Evolutionary conservation across 805 yeast genomes (phyloP).

Genomic region (Saccharomycopsis lassenensis): DNA sequence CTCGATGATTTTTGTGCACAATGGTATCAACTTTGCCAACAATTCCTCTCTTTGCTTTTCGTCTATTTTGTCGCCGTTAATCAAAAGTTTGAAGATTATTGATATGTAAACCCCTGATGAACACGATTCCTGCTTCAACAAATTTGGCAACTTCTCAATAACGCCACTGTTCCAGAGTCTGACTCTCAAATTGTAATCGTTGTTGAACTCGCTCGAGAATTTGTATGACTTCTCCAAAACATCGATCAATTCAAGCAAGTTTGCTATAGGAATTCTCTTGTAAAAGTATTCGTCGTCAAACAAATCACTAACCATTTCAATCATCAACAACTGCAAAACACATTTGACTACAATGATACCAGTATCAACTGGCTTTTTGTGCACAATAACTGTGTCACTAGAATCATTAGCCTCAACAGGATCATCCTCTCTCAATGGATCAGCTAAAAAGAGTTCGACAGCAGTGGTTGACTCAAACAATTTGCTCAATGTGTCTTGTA

Average conservation of each 20-base stretch:
- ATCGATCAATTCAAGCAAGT: constrained; percentile 48
- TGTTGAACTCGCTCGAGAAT: constrained; percentile 82
- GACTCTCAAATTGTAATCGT: constrained; percentile 78
- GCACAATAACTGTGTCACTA: constrained; percentile 10
- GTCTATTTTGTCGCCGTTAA: constrained; percentile 45
- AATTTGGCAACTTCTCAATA: constrained; percentile 84
- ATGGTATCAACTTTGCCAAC: constrained; percentile 38
- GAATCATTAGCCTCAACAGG: constrained; percentile 6
- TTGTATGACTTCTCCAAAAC: constrained; percentile 59
- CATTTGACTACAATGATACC: constrained; percentile 84
- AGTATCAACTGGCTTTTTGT: constrained; percentile 39
- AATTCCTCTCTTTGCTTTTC: constrained; percentile 38
- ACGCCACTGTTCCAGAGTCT: constrained; percentile 85
- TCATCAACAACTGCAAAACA: constrained; percentile 79
- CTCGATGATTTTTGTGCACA: constrained; percentile 60
- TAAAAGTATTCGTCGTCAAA: constrained; percentile 64
- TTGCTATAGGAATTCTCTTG: constrained; percentile 52
- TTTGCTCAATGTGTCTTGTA: constrained; percentile 52
- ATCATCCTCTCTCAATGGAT: constrained; percentile 26
- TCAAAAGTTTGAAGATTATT: constrained; percentile 68
- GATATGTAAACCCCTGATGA: constrained; percentile 81
- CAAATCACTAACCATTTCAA: constrained; percentile 74
- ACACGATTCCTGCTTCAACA: constrained; percentile 83
- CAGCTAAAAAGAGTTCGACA: constrained; percentile 60
- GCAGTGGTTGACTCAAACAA: constrained; percentile 83